Conservation (phyloP, 2,329 filamentous ascomycete genomes). For the Microdochium trichocladiopsis region DNA sequence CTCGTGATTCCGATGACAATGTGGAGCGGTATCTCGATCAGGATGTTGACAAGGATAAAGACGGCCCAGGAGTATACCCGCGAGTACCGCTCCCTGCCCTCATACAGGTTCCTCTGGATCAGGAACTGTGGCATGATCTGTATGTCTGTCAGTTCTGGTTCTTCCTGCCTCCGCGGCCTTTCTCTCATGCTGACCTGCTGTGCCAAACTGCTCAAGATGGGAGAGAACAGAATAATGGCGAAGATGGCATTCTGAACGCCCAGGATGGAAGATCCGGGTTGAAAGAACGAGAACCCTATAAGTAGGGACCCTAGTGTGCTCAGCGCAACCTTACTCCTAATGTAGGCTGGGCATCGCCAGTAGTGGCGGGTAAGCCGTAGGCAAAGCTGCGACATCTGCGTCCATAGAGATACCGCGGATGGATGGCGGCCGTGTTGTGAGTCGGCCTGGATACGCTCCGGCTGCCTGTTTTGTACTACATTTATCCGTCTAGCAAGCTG, state of each 20-base stretch:
- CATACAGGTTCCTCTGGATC: conserved; percentile 64
- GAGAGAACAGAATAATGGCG: conserved; percentile 57
- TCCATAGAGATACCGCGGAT: conserved; percentile 50
- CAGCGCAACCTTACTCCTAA: conserved; percentile 71
- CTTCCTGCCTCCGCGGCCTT: not conserved
- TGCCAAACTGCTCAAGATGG: conserved; percentile 64
- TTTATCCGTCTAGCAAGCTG: not conserved
- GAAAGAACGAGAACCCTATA: conserved; percentile 74
- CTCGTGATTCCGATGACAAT: not conserved
- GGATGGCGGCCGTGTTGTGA: not conserved
- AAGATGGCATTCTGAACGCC: conserved; percentile 77
- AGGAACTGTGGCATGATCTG: conserved; percentile 62
- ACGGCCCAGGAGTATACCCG: conserved; percentile 74
- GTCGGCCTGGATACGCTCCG: not conserved
- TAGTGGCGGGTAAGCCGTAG: conserved; percentile 66
- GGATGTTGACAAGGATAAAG: conserved; percentile 67
- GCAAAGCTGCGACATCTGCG: conserved; percentile 60
- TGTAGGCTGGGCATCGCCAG: conserved; percentile 70
- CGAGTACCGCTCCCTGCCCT: conserved; percentile 64
- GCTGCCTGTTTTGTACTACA: conserved; percentile 42
- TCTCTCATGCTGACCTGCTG: conserved; percentile 46
- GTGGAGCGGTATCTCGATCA: not conserved
- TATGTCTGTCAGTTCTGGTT: not conserved
- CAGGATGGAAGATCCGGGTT: conserved; percentile 55
- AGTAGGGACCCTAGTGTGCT: conserved; percentile 69